Base-by-base conservation (phyloP, 2,329 filamentous ascomycete genomes). In the Zymoseptoria passerinii region DNA sequence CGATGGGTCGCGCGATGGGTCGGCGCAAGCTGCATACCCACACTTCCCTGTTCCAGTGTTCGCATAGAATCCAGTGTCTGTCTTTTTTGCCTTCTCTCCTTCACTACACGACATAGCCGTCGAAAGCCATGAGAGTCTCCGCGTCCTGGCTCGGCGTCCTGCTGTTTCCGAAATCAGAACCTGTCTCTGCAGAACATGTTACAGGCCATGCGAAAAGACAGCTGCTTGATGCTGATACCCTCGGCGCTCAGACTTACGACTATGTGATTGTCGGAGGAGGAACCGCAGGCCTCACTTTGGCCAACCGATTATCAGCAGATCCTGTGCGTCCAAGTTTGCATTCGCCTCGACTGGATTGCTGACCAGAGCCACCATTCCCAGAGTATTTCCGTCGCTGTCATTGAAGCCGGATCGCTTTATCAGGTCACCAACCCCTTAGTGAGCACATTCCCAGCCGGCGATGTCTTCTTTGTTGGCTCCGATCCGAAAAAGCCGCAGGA, bases 341-440 rank as follows among this genome's bases (percentile, higher is more conserved):
- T 7, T 13, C 13, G 35, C n/a, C 35, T 13, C 35, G 7, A 16
- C 35, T 16, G 16, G 13, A 13, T 16, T 44, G 35, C 35, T 44
- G n/a, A 44, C 10, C n/a, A 44, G 10, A 16, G 16, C n/a, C 13
- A n/a, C 16, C 35, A 13, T 44, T 13, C 13, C 13, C 35, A 44
- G 35, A 52, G 28, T 5, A 28, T 52, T 13, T 55, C 53, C 27
- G 61, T 65, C 6, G 63, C 63, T 10, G 61, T 65, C 16, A 57
- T 65, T 35, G 63, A 65, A 20, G 61, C 63, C 18, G 70, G 70
- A 10, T 54, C 59, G 1, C 68, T 68, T 55, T 70, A 70, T 28
- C 63, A 71, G 54, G 35, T 63, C 5, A 58, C 44, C 44, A 54
- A 55, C n/a, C 53, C 44, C 10, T 13, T 53, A 5, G 9, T 55